phyloP scores from a whole-genome alignment of 306 rosid species.

The Hippophae rhamnoides region DNA sequence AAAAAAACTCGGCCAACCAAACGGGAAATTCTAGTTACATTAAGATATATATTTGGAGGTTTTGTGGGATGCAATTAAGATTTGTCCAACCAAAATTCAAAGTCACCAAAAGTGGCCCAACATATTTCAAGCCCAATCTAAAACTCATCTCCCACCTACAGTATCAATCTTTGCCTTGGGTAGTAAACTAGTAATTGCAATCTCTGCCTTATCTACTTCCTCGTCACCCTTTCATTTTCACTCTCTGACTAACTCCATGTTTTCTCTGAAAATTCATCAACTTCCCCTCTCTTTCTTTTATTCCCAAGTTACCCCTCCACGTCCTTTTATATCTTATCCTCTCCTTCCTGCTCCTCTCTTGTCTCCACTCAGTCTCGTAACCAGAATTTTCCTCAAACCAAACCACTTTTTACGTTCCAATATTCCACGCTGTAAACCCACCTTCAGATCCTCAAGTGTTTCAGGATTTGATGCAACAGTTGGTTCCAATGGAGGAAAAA shows the following conservation, averaged over 20 bases:
- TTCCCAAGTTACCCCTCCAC: slow-evolving; percentile 33
- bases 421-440: slow-evolving; percentile 13
- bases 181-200: no score
- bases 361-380: slow-evolving; percentile 12
- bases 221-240: background rate
- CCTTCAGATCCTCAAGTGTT: slow-evolving; percentile 28
- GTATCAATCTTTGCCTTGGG: background rate
- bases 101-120: background rate
- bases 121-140: slow-evolving; percentile 2
- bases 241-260: slow-evolving; percentile 35
- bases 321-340: slow-evolving; percentile 17
- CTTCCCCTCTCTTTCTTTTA: slow-evolving; percentile 15
- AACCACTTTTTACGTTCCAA: slow-evolving; percentile 12
- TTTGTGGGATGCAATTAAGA: no score
- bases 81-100: no score
- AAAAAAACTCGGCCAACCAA: no score
- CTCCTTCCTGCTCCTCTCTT: background rate
- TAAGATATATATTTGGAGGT: no score
- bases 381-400: slow-evolving; percentile 14
- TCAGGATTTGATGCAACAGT: slow-evolving; percentile 23
- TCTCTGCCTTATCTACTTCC: background rate
- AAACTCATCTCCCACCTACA: slow-evolving; percentile 11
- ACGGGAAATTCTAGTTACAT: no score
- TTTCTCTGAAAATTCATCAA: slow-evolving; percentile 42
- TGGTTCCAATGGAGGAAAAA: slow-evolving; percentile 26